Conservation (phyloP, 805 yeast species). For the Scheffersomyces stipitis region DNA sequence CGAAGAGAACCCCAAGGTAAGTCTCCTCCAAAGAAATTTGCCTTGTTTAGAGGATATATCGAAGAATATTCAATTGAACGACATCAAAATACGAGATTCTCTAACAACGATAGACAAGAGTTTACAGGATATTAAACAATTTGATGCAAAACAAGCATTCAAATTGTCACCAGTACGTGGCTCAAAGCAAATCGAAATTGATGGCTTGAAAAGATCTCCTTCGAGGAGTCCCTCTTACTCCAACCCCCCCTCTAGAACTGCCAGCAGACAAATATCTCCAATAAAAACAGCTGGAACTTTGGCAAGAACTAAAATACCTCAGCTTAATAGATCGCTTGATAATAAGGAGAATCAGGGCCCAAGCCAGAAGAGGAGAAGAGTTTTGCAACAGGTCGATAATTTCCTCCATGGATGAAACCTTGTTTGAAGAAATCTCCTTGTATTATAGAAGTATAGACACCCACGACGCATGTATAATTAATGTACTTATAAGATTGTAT, state of each 20-base stretch:
- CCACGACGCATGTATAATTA: too few relatives aligned
- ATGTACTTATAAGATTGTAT: too few relatives aligned
- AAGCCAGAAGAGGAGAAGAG: conserved; percentile 4
- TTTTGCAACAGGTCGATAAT: not conserved
- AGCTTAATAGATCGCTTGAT: conserved; percentile 3
- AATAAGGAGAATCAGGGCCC: conserved; percentile 8
- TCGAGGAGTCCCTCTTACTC: not conserved
- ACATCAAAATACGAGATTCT: conserved; percentile 2
- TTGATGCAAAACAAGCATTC: not conserved
- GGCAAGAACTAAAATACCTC: conserved; percentile 5
- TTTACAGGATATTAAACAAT: conserved; percentile 5
- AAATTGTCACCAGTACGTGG: not conserved
- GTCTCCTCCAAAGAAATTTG: not conserved
- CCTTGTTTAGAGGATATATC: not conserved
- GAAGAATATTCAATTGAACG: conserved; percentile 3
- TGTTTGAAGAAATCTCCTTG: too few relatives aligned
- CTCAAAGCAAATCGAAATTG: not conserved
- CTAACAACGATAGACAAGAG: conserved; percentile 2
- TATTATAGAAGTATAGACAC: too few relatives aligned
- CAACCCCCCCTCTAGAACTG: not conserved
- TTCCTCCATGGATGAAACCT: not conserved
- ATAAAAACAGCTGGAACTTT: not conserved
- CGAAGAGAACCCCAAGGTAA: not conserved
- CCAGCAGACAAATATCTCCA: not conserved
- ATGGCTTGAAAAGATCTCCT: not conserved